Percentiles rank a stretch among this genome's conserved stretches.
These are phyloP conservation scores for Gillenia trifoliata DNA, from an alignment of 306 rosid genomes.

Conservation along the genomic window DNA sequence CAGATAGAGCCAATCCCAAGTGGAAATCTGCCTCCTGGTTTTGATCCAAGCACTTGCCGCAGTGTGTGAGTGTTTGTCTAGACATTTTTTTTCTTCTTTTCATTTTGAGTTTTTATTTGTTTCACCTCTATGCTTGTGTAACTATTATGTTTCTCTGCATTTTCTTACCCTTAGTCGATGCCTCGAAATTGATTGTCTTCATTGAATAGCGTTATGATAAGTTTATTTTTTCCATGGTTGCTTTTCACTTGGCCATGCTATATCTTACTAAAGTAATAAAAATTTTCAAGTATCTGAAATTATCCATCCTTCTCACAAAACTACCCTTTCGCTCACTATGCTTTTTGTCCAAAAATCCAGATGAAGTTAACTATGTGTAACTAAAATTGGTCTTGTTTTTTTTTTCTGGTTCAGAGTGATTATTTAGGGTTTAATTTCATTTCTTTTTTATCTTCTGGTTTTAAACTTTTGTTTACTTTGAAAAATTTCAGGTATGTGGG, in stretches of 20 bases:
- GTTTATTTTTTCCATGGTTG: background rate
- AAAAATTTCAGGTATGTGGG: conserved; percentile 89
- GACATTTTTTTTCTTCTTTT: conserved; percentile 27
- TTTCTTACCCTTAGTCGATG: background rate
- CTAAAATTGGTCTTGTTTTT: conserved; percentile 2
- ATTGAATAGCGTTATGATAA: background rate
- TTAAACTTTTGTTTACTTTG: conserved; percentile 42
- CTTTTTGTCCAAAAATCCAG: background rate
- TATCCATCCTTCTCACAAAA: background rate
- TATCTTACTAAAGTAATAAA: background rate
- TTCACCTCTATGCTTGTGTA: conserved; percentile 20
- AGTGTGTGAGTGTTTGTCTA: conserved; percentile 96
- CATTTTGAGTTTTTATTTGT: conserved; percentile 5
- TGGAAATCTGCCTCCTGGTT: conserved; percentile 99
- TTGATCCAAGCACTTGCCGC: conserved; percentile 99
- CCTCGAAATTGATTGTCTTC: background rate
- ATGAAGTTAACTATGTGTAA: background rate
- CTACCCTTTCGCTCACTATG: background rate
- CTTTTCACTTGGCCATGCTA: background rate
- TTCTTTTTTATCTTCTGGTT: conserved; percentile 34
- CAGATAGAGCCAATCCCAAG: conserved; percentile 99
- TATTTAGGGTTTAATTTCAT: conserved; percentile 28
- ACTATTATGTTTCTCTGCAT: background rate
- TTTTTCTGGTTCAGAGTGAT: conserved; percentile 12
- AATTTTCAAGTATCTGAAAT: background rate